Evolutionary conservation across 768 basidiomycete genomes (phyloP).

Genomic region (Pleurotus citrinopileatus): DNA sequence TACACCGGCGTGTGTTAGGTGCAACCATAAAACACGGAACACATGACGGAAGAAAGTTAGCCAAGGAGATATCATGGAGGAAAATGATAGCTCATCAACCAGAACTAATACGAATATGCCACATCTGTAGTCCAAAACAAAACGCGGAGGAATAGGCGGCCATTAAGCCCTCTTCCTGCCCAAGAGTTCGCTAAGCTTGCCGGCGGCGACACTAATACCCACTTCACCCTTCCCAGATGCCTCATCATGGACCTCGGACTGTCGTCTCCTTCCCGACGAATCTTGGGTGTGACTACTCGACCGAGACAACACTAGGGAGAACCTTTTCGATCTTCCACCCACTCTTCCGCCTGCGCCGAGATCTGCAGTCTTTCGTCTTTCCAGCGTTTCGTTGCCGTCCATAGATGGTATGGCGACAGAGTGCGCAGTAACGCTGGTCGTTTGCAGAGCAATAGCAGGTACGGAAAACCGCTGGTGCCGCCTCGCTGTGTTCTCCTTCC

Average conservation of each 20-base stretch:
- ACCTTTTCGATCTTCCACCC: slow-evolving; percentile 39
- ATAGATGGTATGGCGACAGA: slow-evolving; percentile 29
- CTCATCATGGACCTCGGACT: slow-evolving; percentile 17
- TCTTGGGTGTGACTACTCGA: slow-evolving; percentile 12
- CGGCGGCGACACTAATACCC: slow-evolving; percentile 47
- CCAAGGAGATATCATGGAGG: no score
- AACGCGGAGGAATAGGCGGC: no score
- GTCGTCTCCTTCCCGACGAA: slow-evolving; percentile 35
- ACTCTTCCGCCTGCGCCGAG: slow-evolving; percentile 17
- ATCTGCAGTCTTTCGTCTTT: neutral
- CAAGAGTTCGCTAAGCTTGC: slow-evolving; percentile 53
- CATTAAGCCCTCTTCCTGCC: slow-evolving; percentile 34
- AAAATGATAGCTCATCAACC: no score
- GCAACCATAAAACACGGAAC: no score
- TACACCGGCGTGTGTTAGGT: no score
- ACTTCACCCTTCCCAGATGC: slow-evolving; percentile 23
- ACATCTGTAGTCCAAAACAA: no score
- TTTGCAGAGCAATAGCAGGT: slow-evolving; percentile 75
- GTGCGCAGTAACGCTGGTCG: slow-evolving; percentile 65
- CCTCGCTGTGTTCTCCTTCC: slow-evolving; percentile 60
- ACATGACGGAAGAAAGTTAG: no score
- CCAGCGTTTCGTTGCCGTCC: neutral
- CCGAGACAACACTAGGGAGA: slow-evolving; percentile 57
- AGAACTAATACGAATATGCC: no score
- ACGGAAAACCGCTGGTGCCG: slow-evolving; percentile 70